Conservation (phyloP, 331 rosid genomes). For the Malus hybrid region DNA sequence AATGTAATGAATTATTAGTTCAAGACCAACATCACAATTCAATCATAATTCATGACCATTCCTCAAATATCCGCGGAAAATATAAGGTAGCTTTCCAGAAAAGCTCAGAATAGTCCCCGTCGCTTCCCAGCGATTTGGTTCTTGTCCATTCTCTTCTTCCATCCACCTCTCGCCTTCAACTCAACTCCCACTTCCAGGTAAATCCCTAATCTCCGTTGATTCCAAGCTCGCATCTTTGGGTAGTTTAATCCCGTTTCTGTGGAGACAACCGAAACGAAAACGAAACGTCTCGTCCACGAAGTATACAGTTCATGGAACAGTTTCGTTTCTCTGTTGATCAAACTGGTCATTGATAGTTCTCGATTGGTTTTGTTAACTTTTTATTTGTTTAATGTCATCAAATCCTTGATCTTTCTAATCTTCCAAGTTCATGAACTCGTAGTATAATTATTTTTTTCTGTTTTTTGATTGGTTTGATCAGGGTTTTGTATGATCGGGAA, state of each 20-base stretch:
- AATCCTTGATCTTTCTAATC: not conserved
- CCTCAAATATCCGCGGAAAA: not conserved
- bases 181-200: not conserved
- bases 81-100: not conserved
- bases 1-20: too few relatives aligned
- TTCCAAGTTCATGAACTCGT: too few relatives aligned
- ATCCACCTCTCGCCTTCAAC: not conserved
- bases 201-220: not conserved
- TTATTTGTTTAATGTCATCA: not conserved
- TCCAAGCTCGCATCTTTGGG: not conserved
- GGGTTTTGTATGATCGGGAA: conserved; percentile 8
- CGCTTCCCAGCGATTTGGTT: conserved; percentile 19
- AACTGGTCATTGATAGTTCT: not conserved
- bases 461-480: not conserved
- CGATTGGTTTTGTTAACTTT: not conserved
- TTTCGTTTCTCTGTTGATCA: not conserved
- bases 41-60: too few relatives aligned
- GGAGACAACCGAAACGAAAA: not conserved
- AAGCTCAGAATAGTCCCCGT: not conserved
- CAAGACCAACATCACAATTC: too few relatives aligned
- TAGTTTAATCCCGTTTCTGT: not conserved
- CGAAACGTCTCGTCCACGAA: not conserved
- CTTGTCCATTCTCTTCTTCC: not conserved
- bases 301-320: not conserved
- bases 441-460: not conserved